Evolutionary conservation across 495 filamentous ascomycete genomes (phyloP), one percentile per base, ranked within the genome.

Genomic region (Terfezia boudieri): DNA sequence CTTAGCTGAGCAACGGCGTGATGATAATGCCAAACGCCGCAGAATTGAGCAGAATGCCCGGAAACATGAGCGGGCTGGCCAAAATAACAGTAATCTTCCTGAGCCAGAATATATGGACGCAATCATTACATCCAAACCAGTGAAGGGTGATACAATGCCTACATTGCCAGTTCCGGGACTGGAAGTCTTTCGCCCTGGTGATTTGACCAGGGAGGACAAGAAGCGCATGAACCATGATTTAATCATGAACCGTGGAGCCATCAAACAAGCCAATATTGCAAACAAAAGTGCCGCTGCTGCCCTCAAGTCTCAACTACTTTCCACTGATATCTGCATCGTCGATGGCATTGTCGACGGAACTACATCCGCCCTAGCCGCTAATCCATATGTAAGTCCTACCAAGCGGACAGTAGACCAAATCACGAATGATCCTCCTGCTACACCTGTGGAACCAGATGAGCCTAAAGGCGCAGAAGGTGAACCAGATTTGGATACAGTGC

Each of bases 201-300:
- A 81, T 63, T 64, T 81, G 46, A 12, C 16, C 23, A 69, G 78
- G 10, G 76, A 78, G 37, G 74, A 81, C 58, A 74, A 74, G 10
- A 72, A 74, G 55, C 68, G 76, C 50, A 60, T 71, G 57, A 88
- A 84, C n/a, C 81, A 92, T 61, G 87, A 86, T 60, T 84, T 90
- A 84, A 75, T 92, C 26, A 75, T 84, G 56, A 93, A 88, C 63
- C 79, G 84, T 57, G 74, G 77, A 22, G 75, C 75, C n/a, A 71
- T 83, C 35, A 76, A 80, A 56, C 78, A 82, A 59, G 81, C 83
- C 23, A 94, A 90, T 60, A 70, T 79, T 56, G 84, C 86, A 56
- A 98, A 98, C 69, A 92, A 90, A 70, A 94, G 86, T 65, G 90
- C 90, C 48, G 90, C 90, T 32, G 86, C 85, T 49, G 80, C 81